These are phyloP conservation scores for Suillus plorans DNA, from an alignment of 768 basidiomycete genomes.

Conservation along the genomic window DNA sequence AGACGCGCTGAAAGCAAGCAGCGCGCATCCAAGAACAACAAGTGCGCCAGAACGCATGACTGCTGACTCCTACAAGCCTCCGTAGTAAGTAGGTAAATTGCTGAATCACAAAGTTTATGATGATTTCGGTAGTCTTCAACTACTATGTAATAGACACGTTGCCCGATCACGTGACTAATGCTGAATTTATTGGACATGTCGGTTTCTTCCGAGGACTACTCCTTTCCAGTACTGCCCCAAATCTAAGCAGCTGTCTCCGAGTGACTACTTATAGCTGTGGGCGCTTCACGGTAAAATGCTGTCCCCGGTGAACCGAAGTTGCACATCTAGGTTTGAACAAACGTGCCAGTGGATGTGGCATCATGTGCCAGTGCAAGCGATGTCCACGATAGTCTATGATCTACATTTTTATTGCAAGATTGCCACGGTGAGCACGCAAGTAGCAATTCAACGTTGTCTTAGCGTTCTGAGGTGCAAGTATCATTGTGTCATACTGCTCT, in stretches of 20 bases:
- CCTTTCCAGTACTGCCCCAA: not conserved
- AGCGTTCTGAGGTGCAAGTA: not conserved
- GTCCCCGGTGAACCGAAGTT: not conserved
- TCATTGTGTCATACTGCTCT: not conserved
- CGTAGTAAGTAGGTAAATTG: not conserved
- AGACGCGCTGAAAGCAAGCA: slow-evolving; percentile 22
- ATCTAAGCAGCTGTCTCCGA: not conserved
- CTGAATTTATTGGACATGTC: too few species aligned
- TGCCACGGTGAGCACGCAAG: not conserved
- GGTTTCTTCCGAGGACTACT: too few species aligned
- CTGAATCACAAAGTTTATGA: not conserved
- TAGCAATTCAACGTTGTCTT: not conserved
- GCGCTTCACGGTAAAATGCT: not conserved
- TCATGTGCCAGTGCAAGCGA: not conserved
- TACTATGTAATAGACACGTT: too few species aligned
- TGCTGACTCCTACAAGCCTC: not conserved
- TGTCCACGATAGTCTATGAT: not conserved
- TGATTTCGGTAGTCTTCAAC: not conserved
- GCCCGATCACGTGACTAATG: not conserved
- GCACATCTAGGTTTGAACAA: not conserved
- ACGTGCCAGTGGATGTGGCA: not conserved
- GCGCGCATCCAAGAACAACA: slow-evolving; percentile 9
- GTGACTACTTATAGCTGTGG: not conserved
- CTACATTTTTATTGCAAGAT: not conserved
- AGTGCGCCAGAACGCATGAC: not conserved